Conservation (phyloP, 2,329 filamentous ascomycete species). For the Trichophyton benhamiae region DNA sequence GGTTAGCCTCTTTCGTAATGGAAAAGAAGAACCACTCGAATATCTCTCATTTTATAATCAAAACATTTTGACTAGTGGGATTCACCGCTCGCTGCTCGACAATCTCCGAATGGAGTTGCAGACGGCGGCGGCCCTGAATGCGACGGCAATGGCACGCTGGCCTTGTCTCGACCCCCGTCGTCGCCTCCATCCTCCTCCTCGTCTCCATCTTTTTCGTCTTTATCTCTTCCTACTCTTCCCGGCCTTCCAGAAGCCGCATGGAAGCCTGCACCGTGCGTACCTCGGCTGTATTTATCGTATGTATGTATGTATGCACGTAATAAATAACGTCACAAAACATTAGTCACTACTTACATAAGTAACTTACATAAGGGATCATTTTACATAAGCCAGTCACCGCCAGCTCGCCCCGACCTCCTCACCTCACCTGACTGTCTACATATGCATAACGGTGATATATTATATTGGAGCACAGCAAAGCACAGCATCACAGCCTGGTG, state of each 20-base stretch:
- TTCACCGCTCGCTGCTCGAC: too few species aligned
- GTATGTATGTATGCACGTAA: background rate
- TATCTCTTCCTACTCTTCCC: background rate
- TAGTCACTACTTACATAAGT: background rate
- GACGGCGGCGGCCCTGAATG: background rate
- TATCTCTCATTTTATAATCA: background rate
- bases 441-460: conserved; percentile 1
- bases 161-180: background rate
- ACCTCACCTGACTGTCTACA: background rate
- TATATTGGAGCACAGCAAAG: background rate
- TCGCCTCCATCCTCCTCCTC: too few species aligned
- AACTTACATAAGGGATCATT: background rate
- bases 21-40: background rate
- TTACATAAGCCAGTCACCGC: background rate
- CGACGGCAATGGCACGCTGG: background rate
- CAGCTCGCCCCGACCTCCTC: background rate
- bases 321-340: background rate
- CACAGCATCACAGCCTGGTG: background rate
- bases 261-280: background rate
- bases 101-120: background rate
- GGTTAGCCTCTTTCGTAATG: background rate
- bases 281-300: too few species aligned
- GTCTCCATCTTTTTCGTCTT: background rate
- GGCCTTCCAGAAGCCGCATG: conserved; percentile 1
- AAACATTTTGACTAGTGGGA: background rate